Evolutionary conservation across 2,329 filamentous ascomycete species (phyloP), one percentile per base, ranked within the genome.

Genomic region (Graphilbum fragrans): DNA sequence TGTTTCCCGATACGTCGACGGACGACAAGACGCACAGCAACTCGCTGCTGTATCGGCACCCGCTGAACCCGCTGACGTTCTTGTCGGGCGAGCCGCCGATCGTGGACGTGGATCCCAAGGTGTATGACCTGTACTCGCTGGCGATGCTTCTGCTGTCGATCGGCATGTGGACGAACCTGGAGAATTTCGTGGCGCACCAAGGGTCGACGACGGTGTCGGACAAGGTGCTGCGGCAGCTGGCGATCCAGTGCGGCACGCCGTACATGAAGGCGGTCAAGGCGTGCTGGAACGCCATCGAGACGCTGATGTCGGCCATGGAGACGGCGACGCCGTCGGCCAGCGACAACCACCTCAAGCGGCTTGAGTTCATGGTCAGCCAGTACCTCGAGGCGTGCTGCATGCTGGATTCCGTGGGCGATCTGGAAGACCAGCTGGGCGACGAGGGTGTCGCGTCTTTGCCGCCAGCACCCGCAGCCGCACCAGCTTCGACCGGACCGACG

Each of bases 241-340:
- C 77, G 0, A 72, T 76, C 4, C 74, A 76, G 53, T 87, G 83
- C 49, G 82, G 83, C 14, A 82, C 76, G 8, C 66, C 82, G 0
- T 90, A 86, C 57, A 80, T 78, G 70, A 81, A 79, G 53, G 82
- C 81, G 1, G 82, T 86, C 2, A 73, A 82, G 53, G 69, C 74
- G 3, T 87, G 82, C 51, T 79, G 82, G 66, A 69, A 69, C 44
- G 78, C 81, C n/a, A 77, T 81, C 3, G 80, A 86, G 38, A 67
- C 74, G 32, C 73, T 77, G 43, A 58, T 76, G 8, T 58, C 62
- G 0, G 70, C 45, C 17, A 41, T 39, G 29, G 38, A 39, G 12
- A 32, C 29, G 17, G 68, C 2, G 57, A 5, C 10, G n/a, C 5
- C 59, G 25, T 56, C 57, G 0, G 60, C 62, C 4, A 64, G 65